Evolutionary conservation across 257 asterid species (phyloP).

Genomic region (Dorcoceras hygrometricum): DNA sequence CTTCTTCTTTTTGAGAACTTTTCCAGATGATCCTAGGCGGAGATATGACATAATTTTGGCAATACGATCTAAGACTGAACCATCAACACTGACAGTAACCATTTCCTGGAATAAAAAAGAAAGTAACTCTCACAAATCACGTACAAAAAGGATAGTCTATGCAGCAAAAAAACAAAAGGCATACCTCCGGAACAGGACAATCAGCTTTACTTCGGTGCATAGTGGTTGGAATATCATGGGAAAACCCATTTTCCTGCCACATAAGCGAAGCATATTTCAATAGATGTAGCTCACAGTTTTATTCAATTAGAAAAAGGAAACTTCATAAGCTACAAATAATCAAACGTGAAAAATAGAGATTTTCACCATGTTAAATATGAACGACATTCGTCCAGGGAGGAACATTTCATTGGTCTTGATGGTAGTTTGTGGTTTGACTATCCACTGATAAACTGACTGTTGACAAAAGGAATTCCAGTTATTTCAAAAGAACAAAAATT

Average conservation of each 20-base stretch:
- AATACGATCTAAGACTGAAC: conserved; percentile 90
- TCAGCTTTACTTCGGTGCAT: conserved; percentile 97
- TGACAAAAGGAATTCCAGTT: conserved; percentile 21
- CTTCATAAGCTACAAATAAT: conserved; percentile 11
- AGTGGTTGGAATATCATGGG: conserved; percentile 94
- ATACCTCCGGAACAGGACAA: conserved; percentile 97
- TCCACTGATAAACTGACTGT: conserved; percentile 92
- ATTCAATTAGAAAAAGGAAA: conserved; percentile 17
- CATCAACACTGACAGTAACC: conserved; percentile 96
- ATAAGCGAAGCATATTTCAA: conserved; percentile 19
- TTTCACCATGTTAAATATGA: conserved; percentile 81
- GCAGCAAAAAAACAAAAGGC: background rate
- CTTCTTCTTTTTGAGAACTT: conserved; percentile 96
- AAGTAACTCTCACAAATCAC: conserved; percentile 20
- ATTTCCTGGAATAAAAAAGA: conserved; percentile 62
- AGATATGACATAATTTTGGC: conserved; percentile 97
- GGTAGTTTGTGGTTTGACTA: conserved; percentile 85
- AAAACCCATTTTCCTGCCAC: conserved; percentile 78
- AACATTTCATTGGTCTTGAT: conserved; percentile 94
- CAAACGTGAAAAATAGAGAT: conserved; percentile 6
- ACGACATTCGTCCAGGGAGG: conserved; percentile 98
- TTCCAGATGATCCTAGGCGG: conserved; percentile 99
- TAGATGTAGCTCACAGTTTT: conserved; percentile 20
- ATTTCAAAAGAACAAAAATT: conserved; percentile 21
- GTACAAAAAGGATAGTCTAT: conserved; percentile 2